Conservation (phyloP, 495 filamentous ascomycete genomes). For the Penicillium fimorum region DNA sequence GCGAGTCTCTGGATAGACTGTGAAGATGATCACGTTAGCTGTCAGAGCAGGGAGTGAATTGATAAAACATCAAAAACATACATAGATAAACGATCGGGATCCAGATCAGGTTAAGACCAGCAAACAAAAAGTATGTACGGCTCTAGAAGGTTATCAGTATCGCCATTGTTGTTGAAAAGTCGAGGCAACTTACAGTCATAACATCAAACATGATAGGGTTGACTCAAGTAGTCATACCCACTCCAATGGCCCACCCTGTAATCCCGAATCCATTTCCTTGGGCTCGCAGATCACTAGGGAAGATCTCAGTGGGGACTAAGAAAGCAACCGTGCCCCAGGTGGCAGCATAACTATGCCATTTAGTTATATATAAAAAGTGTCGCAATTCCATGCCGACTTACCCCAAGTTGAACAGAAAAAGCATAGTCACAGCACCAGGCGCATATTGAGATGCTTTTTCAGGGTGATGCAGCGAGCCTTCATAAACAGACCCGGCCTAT, state of each 20-base stretch:
- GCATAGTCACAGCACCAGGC: slow-evolving; percentile 49
- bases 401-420: slow-evolving; percentile 54
- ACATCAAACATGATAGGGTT: slow-evolving; percentile 51
- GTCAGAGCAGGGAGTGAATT: neutral
- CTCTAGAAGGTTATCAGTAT: slow-evolving; percentile 24
- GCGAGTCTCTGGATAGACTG: slow-evolving; percentile 59
- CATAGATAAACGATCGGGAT: slow-evolving; percentile 51
- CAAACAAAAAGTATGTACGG: slow-evolving; percentile 54
- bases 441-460: slow-evolving; percentile 35
- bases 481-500: slow-evolving; percentile 41
- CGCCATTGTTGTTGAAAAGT: neutral
- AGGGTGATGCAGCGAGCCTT: slow-evolving; percentile 34
- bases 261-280: slow-evolving; percentile 58
- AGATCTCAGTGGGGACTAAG: slow-evolving; percentile 54
- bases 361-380: neutral
- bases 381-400: slow-evolving; percentile 8
- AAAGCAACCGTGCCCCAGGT: slow-evolving; percentile 58
- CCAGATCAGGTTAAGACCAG: slow-evolving; percentile 54
- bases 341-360: slow-evolving; percentile 41
- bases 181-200: slow-evolving; percentile 25
- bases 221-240: slow-evolving; percentile 53
- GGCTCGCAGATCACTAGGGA: slow-evolving; percentile 50
- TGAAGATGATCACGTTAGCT: slow-evolving; percentile 4
- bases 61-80: slow-evolving; percentile 4
- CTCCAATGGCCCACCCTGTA: slow-evolving; percentile 57